Evolutionary conservation across 495 filamentous ascomycete species (phyloP).

Genomic region (Apiosordaria backusii): DNA sequence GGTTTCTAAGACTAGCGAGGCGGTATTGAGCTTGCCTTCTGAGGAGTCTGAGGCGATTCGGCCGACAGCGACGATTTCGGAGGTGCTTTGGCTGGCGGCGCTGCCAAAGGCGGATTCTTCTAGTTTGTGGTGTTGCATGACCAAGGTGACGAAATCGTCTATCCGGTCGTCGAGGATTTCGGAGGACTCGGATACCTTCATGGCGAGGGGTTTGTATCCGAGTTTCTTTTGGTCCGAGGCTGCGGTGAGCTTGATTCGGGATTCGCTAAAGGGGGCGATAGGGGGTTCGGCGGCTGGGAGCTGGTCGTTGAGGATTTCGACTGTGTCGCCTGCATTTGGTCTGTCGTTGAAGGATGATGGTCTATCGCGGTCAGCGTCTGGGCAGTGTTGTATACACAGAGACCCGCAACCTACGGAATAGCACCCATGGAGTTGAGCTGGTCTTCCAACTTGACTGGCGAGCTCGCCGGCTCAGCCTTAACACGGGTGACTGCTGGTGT

Average conservation of each 20-base stretch:
- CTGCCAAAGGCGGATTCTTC: constrained; percentile 84
- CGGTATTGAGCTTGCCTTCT: constrained; percentile 77
- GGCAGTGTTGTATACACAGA: neutral
- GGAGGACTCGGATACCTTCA: constrained; percentile 87
- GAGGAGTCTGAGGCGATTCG: constrained; percentile 81
- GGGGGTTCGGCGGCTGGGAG: constrained; percentile 65
- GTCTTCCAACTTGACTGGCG: constrained; percentile 44
- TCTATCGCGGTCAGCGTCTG: constrained; percentile 29
- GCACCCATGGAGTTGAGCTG: constrained; percentile 39
- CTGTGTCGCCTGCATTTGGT: constrained; percentile 68
- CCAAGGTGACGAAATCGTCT: constrained; percentile 71
- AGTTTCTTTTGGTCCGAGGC: constrained; percentile 87
- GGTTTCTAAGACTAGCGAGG: constrained; percentile 82
- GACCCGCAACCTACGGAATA: constrained; percentile 30
- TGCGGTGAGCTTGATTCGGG: constrained; percentile 75
- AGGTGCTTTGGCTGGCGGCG: constrained; percentile 75
- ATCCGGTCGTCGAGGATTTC: constrained; percentile 94
- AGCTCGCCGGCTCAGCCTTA: constrained; percentile 43
- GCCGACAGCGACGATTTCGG: constrained; percentile 84
- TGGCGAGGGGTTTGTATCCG: constrained; percentile 84
- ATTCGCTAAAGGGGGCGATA: constrained; percentile 64
- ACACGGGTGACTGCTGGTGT: constrained; percentile 46
- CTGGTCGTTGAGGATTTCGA: constrained; percentile 79
- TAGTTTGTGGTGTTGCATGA: constrained; percentile 71
- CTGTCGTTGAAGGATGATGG: constrained; percentile 64